Conservation (phyloP, 2,329 filamentous ascomycete genomes). For the Teratosphaeria gauchensis region DNA sequence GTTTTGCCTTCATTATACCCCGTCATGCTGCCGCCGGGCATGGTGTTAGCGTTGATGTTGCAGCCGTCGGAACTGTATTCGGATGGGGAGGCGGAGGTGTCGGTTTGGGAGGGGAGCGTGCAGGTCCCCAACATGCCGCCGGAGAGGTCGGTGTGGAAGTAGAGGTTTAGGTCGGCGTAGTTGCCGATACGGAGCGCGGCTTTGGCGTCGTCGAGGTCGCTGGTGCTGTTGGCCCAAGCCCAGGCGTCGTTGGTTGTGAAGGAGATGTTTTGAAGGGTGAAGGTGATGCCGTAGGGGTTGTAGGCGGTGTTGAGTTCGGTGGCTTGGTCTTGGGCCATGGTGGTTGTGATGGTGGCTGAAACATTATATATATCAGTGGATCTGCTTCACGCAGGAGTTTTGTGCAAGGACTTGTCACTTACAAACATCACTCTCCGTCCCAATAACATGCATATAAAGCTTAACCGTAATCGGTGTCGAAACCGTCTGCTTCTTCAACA, state of each 20-base stretch:
- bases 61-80: constrained; percentile 46
- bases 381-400: too few species aligned
- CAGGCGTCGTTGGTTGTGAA: constrained; percentile 46
- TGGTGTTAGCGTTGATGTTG: constrained; percentile 47
- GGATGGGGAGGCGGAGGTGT: constrained; percentile 18
- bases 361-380: too few species aligned
- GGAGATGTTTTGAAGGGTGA: constrained; percentile 40
- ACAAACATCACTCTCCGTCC: constrained; percentile 23
- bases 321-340: constrained; percentile 31
- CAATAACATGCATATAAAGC: constrained; percentile 37
- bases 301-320: constrained; percentile 35
- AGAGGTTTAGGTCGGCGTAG: constrained; percentile 48
- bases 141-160: constrained; percentile 47
- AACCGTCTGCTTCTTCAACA: constrained; percentile 3
- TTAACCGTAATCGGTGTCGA: constrained; percentile 27
- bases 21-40: constrained; percentile 41
- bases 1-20: constrained; percentile 43
- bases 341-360: constrained; percentile 29
- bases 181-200: constrained; percentile 42
- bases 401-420: neutral
- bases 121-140: constrained; percentile 45
- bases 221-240: constrained; percentile 37
- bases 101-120: constrained; percentile 36
- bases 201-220: constrained; percentile 44
- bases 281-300: constrained; percentile 42